A percentile compares a stretch with the other conserved stretches of the same genome.
Evolutionary conservation across 2,329 filamentous ascomycete genomes (phyloP).

Genomic region (Botrytis squamosa): DNA sequence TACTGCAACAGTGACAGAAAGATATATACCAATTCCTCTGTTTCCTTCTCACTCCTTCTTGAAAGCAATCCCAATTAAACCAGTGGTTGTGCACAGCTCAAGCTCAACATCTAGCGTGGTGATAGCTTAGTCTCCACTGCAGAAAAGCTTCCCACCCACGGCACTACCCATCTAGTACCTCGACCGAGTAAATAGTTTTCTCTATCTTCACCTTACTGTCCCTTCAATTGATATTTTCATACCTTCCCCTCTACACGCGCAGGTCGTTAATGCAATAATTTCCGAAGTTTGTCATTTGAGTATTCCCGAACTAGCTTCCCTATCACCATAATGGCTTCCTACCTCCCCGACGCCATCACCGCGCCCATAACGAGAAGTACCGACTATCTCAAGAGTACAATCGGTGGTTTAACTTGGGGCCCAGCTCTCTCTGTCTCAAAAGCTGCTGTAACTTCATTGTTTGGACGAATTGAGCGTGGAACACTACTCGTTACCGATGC

Average conservation of each 20-base stretch:
- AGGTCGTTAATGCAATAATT: slow-evolving; percentile 2
- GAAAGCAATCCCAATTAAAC: too few species aligned
- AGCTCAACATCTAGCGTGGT: not conserved
- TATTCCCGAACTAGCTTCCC: not conserved
- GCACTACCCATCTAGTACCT: not conserved
- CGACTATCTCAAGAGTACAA: slow-evolving; percentile 43
- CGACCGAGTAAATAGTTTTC: not conserved
- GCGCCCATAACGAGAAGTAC: slow-evolving; percentile 42
- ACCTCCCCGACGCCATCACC: slow-evolving; percentile 42
- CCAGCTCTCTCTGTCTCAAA: slow-evolving; percentile 43
- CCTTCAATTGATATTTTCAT: not conserved
- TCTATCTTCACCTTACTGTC: not conserved
- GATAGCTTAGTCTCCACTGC: not conserved
- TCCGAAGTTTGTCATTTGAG: not conserved
- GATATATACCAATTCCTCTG: not conserved
- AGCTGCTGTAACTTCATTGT: slow-evolving; percentile 46
- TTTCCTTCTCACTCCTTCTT: not conserved
- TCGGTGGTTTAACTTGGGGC: slow-evolving; percentile 47
- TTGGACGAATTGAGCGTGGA: slow-evolving; percentile 49
- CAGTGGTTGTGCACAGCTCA: not conserved
- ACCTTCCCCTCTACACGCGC: not conserved
- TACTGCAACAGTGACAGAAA: not conserved
- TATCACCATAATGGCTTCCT: slow-evolving; percentile 35
- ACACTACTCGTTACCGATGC: slow-evolving; percentile 51
- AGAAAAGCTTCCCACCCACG: not conserved